Evolutionary conservation across 108 stramenopile species (phyloP), one percentile per base, ranked within the genome.

Genomic region (Nannochloropsis salina): DNA sequence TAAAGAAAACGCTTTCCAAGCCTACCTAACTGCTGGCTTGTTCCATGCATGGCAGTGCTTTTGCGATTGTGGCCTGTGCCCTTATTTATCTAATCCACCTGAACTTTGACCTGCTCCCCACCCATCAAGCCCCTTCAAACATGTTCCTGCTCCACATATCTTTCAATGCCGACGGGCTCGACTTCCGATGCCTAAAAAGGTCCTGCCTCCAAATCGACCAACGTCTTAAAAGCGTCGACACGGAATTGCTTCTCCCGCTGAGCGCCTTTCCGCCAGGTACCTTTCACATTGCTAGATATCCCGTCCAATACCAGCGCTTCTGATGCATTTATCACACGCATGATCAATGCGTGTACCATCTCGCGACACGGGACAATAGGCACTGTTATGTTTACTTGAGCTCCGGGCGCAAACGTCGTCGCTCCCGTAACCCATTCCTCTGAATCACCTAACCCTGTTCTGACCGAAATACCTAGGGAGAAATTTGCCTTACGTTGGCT

Each of bases 401-500:
- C 61, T n/a, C 61, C 61, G n/a, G 61, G 61, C 15, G n/a, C 4
- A 6, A 6, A 74, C 15, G 61, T 74, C 61, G n/a, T n/a, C 20
- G 61, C 20, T n/a, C 61, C 61, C 61, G 61, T 74, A n/a, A 74
- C n/a, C 61, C 61, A 74, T n/a, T 74, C 61, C n/a, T 74, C 61
- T 74, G 20, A 15, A 74, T 74, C 61, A n/a, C 61, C 61, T 6
- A 74, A n/a, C 20, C n/a, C 61, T n/a, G 61, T 74, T 15, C 61
- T 15, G 61, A 74, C 61, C 15, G 61, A 74, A 15, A 74, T 15
- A 15, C 61, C 61, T n/a, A 74, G 61, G 20, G 61, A 74, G 15
- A 74, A n/a, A 74, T 74, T 74, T n/a, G 61, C 61, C n/a, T 74
- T 74, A n/a, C 61, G 61, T 74, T 74, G 61, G 20, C n/a, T 15